Evolutionary conservation across 371 early-diverging fungal species (phyloP), one percentile per base, ranked within the genome.

Genomic region (Rhizopus microsporus): DNA sequence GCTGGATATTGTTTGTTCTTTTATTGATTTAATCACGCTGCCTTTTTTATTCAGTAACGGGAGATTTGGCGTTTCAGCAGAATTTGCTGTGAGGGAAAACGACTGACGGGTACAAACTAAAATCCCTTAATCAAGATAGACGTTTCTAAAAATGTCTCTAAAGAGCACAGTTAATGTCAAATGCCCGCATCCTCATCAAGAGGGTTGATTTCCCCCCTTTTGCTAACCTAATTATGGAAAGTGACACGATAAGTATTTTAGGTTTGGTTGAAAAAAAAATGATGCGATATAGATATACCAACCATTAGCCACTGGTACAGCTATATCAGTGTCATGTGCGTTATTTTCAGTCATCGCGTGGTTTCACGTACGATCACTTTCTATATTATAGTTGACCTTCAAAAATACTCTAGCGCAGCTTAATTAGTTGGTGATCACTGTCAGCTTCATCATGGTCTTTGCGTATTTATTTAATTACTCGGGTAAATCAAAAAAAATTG

Each of bases 401-500:
- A 12, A 12, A 7, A 67, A 72, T 54, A 74, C 72, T 7, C 33
- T 56, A 3, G 48, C 63, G 16, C 79, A 78, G 47, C 59, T 78
- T 0, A 59, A 74, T 16, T 72, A 56, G 23, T 68, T 76, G 10
- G 52, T 71, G 16, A 39, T 78, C 2, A 78, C 79, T 0, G 74
- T 74, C 0, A 71, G 72, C 0, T 68, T 71, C 31, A 75, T 78
- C 31, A 73, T 78, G 64, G 74, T 68, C 2, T 69, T 78, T 56
- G 76, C 79, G 7, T 78, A 78, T 51, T 55, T 75, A 7, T 74
- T 69, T 49, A 75, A 74, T 51, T 78, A 71, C 48, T 75, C 71
- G 33, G 66, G 68, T 59, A 60, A 31, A 1, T 30, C 17, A 30
- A 9, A 50, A 35, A 33, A 23, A 51, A 7, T 23, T 23, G 23